Evolutionary conservation across 179 eudicot genomes (phyloP).

Genomic region (Gypsophila paniculata): DNA sequence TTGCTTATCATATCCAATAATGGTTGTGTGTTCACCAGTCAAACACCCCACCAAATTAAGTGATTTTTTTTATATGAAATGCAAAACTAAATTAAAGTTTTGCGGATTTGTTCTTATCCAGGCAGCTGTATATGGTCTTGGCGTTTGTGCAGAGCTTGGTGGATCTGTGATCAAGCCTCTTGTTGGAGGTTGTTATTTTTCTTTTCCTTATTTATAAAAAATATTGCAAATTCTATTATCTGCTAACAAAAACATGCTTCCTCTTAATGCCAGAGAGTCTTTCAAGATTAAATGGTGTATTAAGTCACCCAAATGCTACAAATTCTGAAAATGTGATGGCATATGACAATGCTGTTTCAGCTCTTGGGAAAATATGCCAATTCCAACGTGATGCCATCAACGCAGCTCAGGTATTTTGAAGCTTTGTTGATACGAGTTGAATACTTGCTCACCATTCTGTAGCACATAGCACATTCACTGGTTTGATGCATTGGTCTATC

Average conservation of each 20-base stretch:
- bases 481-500: too few species aligned
- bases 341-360: constrained; percentile 98
- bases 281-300: constrained; percentile 44
- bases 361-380: constrained; percentile 81
- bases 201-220: constrained; percentile 4
- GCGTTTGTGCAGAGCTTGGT: constrained; percentile 48
- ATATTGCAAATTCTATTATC: too few species aligned
- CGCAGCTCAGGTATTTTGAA: constrained; percentile 59
- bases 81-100: too few species aligned
- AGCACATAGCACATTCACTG: too few species aligned
- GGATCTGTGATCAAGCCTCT: constrained; percentile 46
- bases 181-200: constrained; percentile 36
- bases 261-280: constrained; percentile 44
- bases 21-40: too few species aligned
- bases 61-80: too few species aligned
- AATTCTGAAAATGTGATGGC: constrained; percentile 84
- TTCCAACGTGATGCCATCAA: constrained; percentile 83
- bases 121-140: constrained; percentile 51
- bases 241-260: constrained; percentile 9
- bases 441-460: too few species aligned
- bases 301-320: constrained; percentile 60
- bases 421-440: too few species aligned
- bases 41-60: too few species aligned
- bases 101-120: constrained; percentile 23
- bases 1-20: too few species aligned